These are phyloP conservation scores for Podospora anserina DNA, from an alignment of 495 filamentous ascomycete genomes.

Conservation along the genomic window DNA sequence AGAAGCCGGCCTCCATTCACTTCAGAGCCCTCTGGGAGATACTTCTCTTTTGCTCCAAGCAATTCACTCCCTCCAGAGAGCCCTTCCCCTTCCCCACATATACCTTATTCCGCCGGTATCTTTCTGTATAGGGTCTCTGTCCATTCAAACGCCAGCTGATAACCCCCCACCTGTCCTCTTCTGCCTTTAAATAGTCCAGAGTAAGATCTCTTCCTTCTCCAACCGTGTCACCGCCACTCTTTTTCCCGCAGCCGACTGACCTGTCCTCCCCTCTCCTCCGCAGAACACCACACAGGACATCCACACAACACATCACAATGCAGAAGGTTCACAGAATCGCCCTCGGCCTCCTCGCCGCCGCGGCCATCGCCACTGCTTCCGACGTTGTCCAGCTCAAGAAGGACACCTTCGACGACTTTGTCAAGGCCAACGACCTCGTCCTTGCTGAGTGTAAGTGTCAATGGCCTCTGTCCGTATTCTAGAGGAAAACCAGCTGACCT, in stretches of 20 bases:
- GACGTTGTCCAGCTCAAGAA: constrained; percentile 82
- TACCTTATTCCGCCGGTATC: constrained; percentile 15
- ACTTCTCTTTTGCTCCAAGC: constrained; percentile 2
- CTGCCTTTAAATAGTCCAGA: constrained; percentile 30
- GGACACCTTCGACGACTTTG: constrained; percentile 80
- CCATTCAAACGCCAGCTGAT: not conserved
- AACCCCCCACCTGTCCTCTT: constrained; percentile 16
- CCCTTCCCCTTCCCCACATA: constrained; percentile 5
- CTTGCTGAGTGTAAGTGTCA: constrained; percentile 68
- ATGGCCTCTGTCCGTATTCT: constrained; percentile 7
- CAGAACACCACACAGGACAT: not conserved
- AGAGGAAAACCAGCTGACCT: constrained; percentile 16
- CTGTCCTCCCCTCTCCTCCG: constrained; percentile 5
- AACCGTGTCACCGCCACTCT: not conserved
- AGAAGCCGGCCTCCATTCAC: constrained; percentile 23
- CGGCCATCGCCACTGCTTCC: constrained; percentile 59
- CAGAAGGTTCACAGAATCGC: constrained; percentile 33
- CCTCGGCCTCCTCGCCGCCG: constrained; percentile 61
- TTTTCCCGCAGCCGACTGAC: not conserved
- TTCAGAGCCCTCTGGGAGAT: constrained; percentile 5
- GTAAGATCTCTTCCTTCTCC: constrained; percentile 18
- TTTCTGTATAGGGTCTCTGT: constrained; percentile 18
- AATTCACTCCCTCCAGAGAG: constrained; percentile 8
- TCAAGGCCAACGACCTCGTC: constrained; percentile 78
- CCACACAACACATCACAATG: constrained; percentile 23